Evolutionary conservation across 1,284 basidiomycete species (phyloP).

Genomic region (Sporisorium graminicola): DNA sequence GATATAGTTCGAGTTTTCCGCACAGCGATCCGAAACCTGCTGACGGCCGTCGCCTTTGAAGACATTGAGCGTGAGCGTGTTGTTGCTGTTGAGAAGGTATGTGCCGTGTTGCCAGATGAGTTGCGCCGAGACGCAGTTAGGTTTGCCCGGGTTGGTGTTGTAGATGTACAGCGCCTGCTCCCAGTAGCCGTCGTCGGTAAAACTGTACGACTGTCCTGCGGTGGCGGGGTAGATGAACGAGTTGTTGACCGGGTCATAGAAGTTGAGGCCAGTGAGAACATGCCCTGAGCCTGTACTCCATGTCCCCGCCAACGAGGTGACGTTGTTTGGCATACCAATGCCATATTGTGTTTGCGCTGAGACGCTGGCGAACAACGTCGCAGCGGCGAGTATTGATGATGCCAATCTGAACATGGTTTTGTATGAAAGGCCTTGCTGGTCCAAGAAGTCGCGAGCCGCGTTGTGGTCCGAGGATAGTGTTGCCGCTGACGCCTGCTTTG

Average conservation of each 20-base stretch:
- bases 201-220: constrained; percentile 65
- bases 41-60: constrained; percentile 61
- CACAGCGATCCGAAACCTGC: constrained; percentile 44
- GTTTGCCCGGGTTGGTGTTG: constrained; percentile 56
- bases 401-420: constrained; percentile 25
- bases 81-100: constrained; percentile 53
- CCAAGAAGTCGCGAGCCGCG: not conserved
- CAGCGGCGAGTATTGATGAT: constrained; percentile 25
- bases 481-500: not conserved
- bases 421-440: not conserved
- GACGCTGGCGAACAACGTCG: constrained; percentile 19
- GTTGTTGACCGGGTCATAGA: constrained; percentile 64
- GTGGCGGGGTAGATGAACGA: constrained; percentile 61
- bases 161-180: constrained; percentile 64
- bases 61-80: constrained; percentile 53
- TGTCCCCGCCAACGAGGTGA: constrained; percentile 57
- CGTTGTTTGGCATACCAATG: constrained; percentile 46
- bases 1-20: constrained; percentile 48
- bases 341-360: constrained; percentile 38
- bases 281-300: constrained; percentile 62
- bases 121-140: constrained; percentile 65
- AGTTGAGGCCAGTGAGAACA: constrained; percentile 62
- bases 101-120: constrained; percentile 68
- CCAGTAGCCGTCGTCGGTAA: constrained; percentile 64
- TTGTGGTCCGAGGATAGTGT: not conserved